Conservation (phyloP, 768 basidiomycete species). For the Holtermannia corniformis region DNA sequence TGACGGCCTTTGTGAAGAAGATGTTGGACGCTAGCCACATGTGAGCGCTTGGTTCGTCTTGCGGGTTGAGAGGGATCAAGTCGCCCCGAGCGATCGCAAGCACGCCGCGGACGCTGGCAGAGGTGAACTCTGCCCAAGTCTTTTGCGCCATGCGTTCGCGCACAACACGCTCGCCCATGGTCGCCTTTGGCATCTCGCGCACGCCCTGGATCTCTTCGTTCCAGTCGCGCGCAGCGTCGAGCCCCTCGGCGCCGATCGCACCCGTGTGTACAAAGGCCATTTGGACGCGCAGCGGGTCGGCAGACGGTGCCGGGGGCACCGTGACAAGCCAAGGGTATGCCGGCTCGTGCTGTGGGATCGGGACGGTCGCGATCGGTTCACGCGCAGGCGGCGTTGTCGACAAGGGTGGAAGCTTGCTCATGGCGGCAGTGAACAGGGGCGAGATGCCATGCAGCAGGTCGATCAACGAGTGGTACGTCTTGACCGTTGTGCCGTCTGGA, state of each 20-base stretch:
- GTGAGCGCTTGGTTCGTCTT: slow-evolving; percentile 41
- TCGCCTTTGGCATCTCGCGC: slow-evolving; percentile 40
- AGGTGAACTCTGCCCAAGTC: slow-evolving; percentile 43
- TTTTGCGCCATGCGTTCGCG: slow-evolving; percentile 43
- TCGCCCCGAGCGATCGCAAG: slow-evolving; percentile 43
- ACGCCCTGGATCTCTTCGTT: slow-evolving; percentile 46
- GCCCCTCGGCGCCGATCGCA: slow-evolving; percentile 38
- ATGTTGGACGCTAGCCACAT: slow-evolving; percentile 45
- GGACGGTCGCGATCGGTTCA: slow-evolving; percentile 40
- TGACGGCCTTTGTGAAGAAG: slow-evolving; percentile 45
- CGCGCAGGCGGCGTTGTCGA: slow-evolving; percentile 18
- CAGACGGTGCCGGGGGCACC: slow-evolving; percentile 23
- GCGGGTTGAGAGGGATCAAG: slow-evolving; percentile 44
- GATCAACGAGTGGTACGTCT: slow-evolving; percentile 41
- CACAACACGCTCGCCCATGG: slow-evolving; percentile 41
- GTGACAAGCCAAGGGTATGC: slow-evolving; percentile 43
- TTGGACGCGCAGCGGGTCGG: slow-evolving; percentile 44
- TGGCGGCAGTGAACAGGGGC: slow-evolving; percentile 38
- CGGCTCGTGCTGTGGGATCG: slow-evolving; percentile 43
- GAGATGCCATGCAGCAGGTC: slow-evolving; percentile 43
- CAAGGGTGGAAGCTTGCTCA: slow-evolving; percentile 25
- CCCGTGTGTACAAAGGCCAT: slow-evolving; percentile 44
- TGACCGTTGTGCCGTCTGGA: slow-evolving; percentile 12
- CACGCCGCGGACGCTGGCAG: slow-evolving; percentile 42
- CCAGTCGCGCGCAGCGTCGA: slow-evolving; percentile 45